phyloP scores from a whole-genome alignment of 345 rosid genomes.

The Bruguiera parviflora region DNA sequence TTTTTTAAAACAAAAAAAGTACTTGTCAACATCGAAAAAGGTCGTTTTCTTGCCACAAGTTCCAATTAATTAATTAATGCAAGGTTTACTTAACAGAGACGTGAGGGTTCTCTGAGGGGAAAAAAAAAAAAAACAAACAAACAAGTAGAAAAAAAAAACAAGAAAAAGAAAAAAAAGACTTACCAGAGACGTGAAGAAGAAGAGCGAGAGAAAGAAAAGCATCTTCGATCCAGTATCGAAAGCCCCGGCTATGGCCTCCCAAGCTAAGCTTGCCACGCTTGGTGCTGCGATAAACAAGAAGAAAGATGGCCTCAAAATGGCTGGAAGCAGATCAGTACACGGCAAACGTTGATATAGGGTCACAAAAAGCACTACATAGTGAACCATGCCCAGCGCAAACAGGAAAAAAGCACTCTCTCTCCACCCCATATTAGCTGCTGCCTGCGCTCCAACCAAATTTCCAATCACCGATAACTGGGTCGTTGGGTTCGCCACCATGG shows the following conservation, averaged over 20 bases:
- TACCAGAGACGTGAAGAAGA: neutral
- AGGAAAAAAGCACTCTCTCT: neutral
- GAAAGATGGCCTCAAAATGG: neutral
- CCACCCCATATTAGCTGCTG: neutral
- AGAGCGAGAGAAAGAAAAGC: neutral
- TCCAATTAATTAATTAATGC: too few relatives aligned
- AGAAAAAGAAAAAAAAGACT: neutral
- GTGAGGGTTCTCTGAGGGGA: too few relatives aligned
- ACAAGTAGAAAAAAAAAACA: too few relatives aligned
- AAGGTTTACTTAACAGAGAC: too few relatives aligned
- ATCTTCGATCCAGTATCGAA: neutral
- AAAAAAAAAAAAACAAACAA: too few relatives aligned
- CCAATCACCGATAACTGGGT: neutral
- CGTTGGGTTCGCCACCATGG: neutral
- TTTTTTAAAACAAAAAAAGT: too few relatives aligned
- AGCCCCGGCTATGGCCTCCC: neutral
- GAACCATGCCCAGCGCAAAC: neutral
- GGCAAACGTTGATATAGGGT: neutral
- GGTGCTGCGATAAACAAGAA: neutral
- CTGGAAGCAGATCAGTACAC: neutral
- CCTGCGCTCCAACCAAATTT: neutral
- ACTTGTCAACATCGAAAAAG: too few relatives aligned
- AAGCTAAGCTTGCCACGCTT: conserved; percentile 1
- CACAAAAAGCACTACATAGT: neutral
- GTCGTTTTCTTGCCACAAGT: too few relatives aligned